phyloP scores from a whole-genome alignment of 2,329 filamentous ascomycete genomes.

The Curvularia verruculosa region DNA sequence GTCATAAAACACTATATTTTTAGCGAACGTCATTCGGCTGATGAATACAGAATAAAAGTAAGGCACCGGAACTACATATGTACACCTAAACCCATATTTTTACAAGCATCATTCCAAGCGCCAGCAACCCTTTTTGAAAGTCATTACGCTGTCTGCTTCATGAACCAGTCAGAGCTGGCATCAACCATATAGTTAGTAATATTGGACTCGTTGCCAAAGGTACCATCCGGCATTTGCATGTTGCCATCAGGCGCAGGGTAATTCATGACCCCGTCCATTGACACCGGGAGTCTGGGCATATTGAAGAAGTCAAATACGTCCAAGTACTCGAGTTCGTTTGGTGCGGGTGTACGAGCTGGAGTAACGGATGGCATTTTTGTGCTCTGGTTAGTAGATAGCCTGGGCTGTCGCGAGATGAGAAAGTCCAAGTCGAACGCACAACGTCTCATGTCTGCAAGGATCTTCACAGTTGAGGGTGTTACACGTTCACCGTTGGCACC shows the following conservation, averaged over 20 bases:
- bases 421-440: conserved; percentile 91
- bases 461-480: conserved; percentile 82
- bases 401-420: conserved; percentile 81
- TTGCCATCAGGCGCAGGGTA: conserved; percentile 40
- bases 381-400: conserved; percentile 45
- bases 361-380: conserved; percentile 48
- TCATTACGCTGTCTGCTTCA: conserved; percentile 28
- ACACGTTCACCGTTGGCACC: conserved; percentile 70
- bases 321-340: conserved; percentile 86
- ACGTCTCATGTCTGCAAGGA: conserved; percentile 87
- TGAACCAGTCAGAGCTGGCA: conserved; percentile 76
- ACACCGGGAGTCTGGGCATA: conserved; percentile 71
- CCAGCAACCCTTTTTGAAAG: neutral
- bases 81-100: neutral
- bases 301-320: conserved; percentile 97
- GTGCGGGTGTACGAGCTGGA: conserved; percentile 71
- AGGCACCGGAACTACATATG: neutral
- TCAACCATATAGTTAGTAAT: conserved; percentile 81
- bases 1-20: neutral
- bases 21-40: neutral
- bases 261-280: conserved; percentile 38
- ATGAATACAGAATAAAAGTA: neutral
- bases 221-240: conserved; percentile 34
- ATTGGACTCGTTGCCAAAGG: conserved; percentile 68
- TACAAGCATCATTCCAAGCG: neutral